Conservation (phyloP, 257 asterid genomes). For the Ilex aquifolium region DNA sequence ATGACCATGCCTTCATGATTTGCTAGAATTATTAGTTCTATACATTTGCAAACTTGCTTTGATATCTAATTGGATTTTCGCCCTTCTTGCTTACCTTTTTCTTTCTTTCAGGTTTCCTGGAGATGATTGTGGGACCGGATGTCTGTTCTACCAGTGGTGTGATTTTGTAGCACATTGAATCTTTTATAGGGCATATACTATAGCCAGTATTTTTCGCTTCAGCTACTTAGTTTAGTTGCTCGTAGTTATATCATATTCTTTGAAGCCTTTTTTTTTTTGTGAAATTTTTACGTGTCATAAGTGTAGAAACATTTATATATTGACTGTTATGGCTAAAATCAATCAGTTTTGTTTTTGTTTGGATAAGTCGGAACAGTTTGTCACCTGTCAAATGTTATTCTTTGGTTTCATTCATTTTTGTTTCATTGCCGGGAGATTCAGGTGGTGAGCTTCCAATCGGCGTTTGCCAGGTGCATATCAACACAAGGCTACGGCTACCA, state of each 20-base stretch:
- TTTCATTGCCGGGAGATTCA: too few relatives aligned
- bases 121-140: conserved; percentile 33
- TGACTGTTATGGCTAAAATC: background rate
- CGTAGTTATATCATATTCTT: background rate
- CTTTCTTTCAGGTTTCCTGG: conserved; percentile 32
- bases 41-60: background rate
- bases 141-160: conserved; percentile 36
- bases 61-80: too few relatives aligned
- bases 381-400: background rate
- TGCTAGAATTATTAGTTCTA: background rate
- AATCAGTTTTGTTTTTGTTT: too few relatives aligned
- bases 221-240: background rate
- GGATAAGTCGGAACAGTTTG: background rate
- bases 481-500: too few relatives aligned
- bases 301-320: conserved; percentile 25
- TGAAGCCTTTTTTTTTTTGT: conserved; percentile 13
- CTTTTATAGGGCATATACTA: conserved; percentile 28
- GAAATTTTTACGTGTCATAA: conserved; percentile 27
- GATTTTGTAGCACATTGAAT: conserved; percentile 37
- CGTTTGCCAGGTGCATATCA: too few relatives aligned
- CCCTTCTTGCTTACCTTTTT: background rate
- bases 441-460: too few relatives aligned
- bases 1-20: too few relatives aligned
- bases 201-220: background rate
- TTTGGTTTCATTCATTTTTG: conserved; percentile 5